Percentiles rank a stretch among this genome's conserved stretches.
Conservation (phyloP, 2,329 filamentous ascomycete species). For the Cryphonectria naterciae region DNA sequence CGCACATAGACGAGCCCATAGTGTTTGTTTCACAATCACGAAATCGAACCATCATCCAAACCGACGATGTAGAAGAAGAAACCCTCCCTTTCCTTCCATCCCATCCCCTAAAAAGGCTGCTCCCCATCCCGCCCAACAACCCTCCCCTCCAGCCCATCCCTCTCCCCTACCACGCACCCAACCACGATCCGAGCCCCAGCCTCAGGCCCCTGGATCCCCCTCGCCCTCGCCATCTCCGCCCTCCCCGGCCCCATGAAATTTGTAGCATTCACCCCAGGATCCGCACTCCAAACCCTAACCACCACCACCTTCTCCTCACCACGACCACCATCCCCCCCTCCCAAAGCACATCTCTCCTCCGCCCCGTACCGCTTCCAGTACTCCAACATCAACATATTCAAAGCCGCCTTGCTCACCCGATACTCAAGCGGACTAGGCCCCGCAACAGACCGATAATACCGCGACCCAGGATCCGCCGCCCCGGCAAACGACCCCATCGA, state of each 20-base stretch:
- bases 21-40: too few species aligned
- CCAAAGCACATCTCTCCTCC: neutral
- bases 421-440: slow-evolving; percentile 30
- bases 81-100: too few species aligned
- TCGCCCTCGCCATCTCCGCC: slow-evolving; percentile 7
- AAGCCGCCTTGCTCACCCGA: slow-evolving; percentile 35
- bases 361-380: slow-evolving; percentile 26
- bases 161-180: slow-evolving; percentile 10
- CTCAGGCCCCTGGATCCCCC: slow-evolving; percentile 14
- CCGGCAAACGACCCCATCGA: slow-evolving; percentile 31
- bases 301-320: neutral
- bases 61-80: too few species aligned
- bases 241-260: slow-evolving; percentile 17
- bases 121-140: slow-evolving; percentile 5
- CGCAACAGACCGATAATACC: slow-evolving; percentile 26
- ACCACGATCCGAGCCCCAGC: slow-evolving; percentile 10
- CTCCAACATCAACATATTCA: slow-evolving; percentile 37
- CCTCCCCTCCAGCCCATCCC: slow-evolving; percentile 13
- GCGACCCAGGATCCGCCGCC: slow-evolving; percentile 30
- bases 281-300: slow-evolving; percentile 20
- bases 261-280: neutral
- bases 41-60: too few species aligned
- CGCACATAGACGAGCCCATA: neutral
- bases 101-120: neutral
- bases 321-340: neutral